These are phyloP conservation scores for Rhodosporidiobolus sp. DNA, from an alignment of 768 basidiomycete genomes.

Conservation along the genomic window DNA sequence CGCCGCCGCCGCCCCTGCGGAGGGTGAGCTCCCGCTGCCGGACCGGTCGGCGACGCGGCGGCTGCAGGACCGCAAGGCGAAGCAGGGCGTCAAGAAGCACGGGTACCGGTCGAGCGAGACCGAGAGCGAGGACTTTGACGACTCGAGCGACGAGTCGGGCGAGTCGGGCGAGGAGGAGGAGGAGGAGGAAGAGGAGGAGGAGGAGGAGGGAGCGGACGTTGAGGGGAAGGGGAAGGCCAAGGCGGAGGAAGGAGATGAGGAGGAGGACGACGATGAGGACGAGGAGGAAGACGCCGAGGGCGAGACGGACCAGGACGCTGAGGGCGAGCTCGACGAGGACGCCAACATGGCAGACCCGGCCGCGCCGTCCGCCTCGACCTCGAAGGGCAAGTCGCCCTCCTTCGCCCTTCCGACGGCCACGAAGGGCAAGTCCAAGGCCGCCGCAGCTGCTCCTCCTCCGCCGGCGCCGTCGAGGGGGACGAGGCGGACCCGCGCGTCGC, in stretches of 20 bases:
- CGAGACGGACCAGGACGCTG: background rate
- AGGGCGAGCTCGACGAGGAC: background rate
- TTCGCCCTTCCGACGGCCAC: too few relatives aligned
- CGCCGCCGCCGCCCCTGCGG: background rate
- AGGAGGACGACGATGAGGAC: background rate
- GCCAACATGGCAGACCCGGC: too few relatives aligned
- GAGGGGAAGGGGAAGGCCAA: background rate
- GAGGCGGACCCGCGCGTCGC: background rate
- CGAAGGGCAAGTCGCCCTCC: too few relatives aligned
- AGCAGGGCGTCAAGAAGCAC: background rate
- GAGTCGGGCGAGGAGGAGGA: background rate
- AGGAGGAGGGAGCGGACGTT: background rate
- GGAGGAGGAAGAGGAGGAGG: background rate
- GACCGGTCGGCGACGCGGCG: background rate
- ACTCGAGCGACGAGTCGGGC: too few relatives aligned
- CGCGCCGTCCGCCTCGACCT: too few relatives aligned
- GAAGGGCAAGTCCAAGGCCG: background rate
- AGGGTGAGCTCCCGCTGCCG: background rate
- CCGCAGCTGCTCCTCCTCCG: background rate
- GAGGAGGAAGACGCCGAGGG: background rate
- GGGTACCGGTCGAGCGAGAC: background rate
- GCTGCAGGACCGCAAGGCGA: too few relatives aligned
- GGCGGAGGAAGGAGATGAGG: background rate
- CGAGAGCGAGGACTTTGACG: conserved; percentile 2
- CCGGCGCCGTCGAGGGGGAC: background rate